A percentile compares a stretch with the other conserved stretches of the same genome.
Conservation (phyloP, 2,329 filamentous ascomycete species). For the Aureobasidium sp. region DNA sequence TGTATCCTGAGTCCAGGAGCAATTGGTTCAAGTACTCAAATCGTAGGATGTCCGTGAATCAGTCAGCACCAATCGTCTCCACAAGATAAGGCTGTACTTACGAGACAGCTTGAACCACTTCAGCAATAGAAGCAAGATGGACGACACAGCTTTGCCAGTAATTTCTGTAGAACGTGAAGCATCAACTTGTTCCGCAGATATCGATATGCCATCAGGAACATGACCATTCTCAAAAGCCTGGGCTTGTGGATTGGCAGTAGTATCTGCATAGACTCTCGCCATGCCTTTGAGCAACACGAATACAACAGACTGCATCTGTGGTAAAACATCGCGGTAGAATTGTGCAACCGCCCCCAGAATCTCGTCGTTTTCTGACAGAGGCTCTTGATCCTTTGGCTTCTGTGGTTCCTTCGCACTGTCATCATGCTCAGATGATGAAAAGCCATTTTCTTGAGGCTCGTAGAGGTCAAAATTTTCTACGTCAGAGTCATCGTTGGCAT, state of each 20-base stretch:
- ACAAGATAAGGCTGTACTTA: constrained; percentile 41
- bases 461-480: constrained; percentile 22
- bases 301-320: constrained; percentile 83
- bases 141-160: constrained; percentile 84
- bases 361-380: constrained; percentile 2
- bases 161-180: constrained; percentile 77
- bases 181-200: constrained; percentile 66
- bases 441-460: not conserved
- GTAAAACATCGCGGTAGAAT: constrained; percentile 62
- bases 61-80: not conserved
- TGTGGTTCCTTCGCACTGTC: not conserved
- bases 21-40: constrained; percentile 95
- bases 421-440: not conserved
- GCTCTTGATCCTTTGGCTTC: not conserved
- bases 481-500: constrained; percentile 35
- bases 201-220: constrained; percentile 24
- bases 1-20: constrained; percentile 87
- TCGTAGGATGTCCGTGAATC: constrained; percentile 69
- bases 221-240: constrained; percentile 32
- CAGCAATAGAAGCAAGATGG: constrained; percentile 73
- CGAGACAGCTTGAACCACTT: constrained; percentile 97
- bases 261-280: constrained; percentile 47
- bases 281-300: constrained; percentile 90
- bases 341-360: not conserved
- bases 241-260: constrained; percentile 17